Conservation (phyloP, 164 flowering plant genomes). For the Dillenia turbinata region DNA sequence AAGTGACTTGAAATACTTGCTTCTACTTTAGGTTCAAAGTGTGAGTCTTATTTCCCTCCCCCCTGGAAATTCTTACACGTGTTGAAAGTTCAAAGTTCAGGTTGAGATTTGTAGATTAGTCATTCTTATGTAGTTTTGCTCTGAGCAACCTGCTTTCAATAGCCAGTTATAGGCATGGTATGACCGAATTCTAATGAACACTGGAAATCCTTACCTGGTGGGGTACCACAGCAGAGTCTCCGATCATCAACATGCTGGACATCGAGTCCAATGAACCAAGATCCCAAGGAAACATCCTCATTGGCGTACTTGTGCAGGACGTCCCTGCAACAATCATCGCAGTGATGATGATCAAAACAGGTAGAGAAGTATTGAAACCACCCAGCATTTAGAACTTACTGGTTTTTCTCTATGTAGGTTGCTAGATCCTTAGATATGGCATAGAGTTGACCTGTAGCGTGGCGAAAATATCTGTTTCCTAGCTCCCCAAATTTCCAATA, state of each 20-base stretch:
- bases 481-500: constrained; percentile 31
- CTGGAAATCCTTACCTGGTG: constrained; percentile 39
- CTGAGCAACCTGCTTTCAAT: too few species aligned
- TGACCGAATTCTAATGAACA: too few species aligned
- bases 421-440: constrained; percentile 70
- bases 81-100: too few species aligned
- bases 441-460: constrained; percentile 65
- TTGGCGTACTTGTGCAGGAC: constrained; percentile 19
- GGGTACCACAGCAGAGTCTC: constrained; percentile 64
- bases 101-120: too few species aligned
- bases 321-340: constrained; percentile 28
- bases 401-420: constrained; percentile 51
- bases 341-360: background rate
- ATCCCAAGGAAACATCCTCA: constrained; percentile 62
- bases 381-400: constrained; percentile 24
- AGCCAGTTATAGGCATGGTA: too few species aligned
- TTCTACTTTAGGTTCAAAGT: too few species aligned
- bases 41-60: too few species aligned
- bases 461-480: constrained; percentile 71
- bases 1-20: too few species aligned
- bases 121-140: too few species aligned
- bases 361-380: background rate
- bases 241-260: constrained; percentile 61
- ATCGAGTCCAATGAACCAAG: constrained; percentile 70
- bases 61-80: too few species aligned